Conservation (phyloP, 106 monocot species). For the Xerophyta viscosa region DNA sequence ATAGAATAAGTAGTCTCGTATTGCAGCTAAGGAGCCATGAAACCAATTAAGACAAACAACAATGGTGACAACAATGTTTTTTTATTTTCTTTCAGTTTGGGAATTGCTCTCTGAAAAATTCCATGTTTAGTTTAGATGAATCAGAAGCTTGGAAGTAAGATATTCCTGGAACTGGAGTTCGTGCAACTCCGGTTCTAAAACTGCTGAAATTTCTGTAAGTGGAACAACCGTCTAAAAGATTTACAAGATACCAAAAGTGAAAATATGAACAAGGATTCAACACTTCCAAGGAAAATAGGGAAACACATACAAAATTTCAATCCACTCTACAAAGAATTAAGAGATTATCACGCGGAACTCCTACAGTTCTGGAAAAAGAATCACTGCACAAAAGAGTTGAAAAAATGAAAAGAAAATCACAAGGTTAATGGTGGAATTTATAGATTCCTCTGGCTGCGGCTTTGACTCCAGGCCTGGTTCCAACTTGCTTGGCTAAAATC, state of each 20-base stretch:
- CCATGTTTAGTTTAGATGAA: no score
- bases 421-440: slow-evolving; percentile 5
- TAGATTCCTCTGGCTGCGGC: neutral
- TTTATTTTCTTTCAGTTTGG: no score
- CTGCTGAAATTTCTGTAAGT: neutral
- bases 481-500: slow-evolving; percentile 26
- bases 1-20: no score
- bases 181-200: neutral
- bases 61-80: no score
- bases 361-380: neutral
- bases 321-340: neutral
- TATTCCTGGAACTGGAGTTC: neutral
- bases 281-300: no score
- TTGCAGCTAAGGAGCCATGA: no score
- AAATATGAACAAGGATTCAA: neutral
- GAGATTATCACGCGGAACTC: neutral
- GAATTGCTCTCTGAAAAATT: no score
- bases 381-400: neutral
- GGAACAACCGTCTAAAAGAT: neutral
- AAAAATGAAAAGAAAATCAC: neutral
- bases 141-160: no score
- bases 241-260: neutral
- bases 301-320: neutral
- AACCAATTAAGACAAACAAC: no score
- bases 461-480: neutral